phyloP scores from a whole-genome alignment of 2,329 filamentous ascomycete genomes.

The Calonectria pteridis region DNA sequence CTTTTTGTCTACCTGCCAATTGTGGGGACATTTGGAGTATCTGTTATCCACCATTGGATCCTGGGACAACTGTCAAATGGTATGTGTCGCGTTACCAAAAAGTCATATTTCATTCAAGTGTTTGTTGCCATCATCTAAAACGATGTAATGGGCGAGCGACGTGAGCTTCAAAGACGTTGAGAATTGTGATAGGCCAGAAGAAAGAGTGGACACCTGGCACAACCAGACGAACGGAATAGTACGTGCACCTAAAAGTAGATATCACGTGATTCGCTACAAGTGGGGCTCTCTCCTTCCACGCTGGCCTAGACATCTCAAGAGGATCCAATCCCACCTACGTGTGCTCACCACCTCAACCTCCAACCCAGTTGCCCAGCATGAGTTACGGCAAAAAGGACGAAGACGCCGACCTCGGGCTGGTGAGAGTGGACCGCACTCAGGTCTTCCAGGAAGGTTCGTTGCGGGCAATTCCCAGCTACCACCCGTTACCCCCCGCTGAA shows the following conservation, averaged over 20 bases:
- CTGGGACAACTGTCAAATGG: background rate
- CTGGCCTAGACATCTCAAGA: background rate
- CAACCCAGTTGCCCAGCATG: conserved; percentile 72
- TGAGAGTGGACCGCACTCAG: conserved; percentile 97
- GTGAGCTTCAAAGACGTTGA: background rate
- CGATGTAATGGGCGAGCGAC: background rate
- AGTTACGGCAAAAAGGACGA: conserved; percentile 99
- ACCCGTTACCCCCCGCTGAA: conserved; percentile 44
- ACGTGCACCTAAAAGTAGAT: background rate
- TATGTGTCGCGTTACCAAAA: background rate
- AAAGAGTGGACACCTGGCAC: background rate
- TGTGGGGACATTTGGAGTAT: background rate
- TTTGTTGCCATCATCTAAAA: background rate
- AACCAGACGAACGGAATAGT: background rate
- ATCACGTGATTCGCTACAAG: background rate
- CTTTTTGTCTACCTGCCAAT: background rate
- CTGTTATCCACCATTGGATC: background rate
- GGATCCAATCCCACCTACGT: conserved; percentile 42
- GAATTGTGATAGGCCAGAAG: background rate
- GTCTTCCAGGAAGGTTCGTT: conserved; percentile 96
- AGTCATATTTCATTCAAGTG: background rate
- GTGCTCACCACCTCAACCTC: conserved; percentile 48
- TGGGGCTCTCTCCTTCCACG: background rate
- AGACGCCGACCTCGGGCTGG: conserved; percentile 91
- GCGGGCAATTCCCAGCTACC: conserved; percentile 45